phyloP scores from a whole-genome alignment of 2,329 filamentous ascomycete species.

The Elsinoe arachidis region DNA sequence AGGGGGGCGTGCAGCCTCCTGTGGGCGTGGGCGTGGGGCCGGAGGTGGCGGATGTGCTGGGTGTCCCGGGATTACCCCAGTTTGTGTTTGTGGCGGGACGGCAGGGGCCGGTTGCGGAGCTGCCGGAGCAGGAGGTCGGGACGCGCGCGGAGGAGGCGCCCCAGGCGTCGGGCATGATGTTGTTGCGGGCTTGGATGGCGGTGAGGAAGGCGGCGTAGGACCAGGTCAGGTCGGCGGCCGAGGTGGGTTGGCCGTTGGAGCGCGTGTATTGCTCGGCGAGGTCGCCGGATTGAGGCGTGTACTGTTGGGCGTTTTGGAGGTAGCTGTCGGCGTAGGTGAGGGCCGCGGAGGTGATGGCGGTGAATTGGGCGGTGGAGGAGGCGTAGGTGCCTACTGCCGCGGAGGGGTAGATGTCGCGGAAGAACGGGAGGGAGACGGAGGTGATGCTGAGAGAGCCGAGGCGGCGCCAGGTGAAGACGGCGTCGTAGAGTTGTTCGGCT shows the following conservation, averaged over 20 bases:
- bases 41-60: conserved; percentile 22
- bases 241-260: conserved; percentile 42
- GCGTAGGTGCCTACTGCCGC: conserved; percentile 55
- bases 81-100: conserved; percentile 24
- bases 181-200: conserved; percentile 48
- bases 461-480: conserved; percentile 61
- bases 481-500: conserved; percentile 72
- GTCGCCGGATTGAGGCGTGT: conserved; percentile 52
- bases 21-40: conserved; percentile 20
- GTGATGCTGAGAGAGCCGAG: conserved; percentile 57
- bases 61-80: conserved; percentile 24
- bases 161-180: conserved; percentile 51
- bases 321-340: conserved; percentile 55
- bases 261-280: conserved; percentile 60
- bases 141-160: conserved; percentile 31
- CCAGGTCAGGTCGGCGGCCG: conserved; percentile 62
- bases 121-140: conserved; percentile 20
- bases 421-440: conserved; percentile 59
- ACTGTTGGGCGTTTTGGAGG: conserved; percentile 34
- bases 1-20: conserved; percentile 23
- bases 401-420: conserved; percentile 54
- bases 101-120: conserved; percentile 23
- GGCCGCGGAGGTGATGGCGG: conserved; percentile 49
- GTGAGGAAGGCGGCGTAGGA: conserved; percentile 64
- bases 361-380: conserved; percentile 32